phyloP scores from a whole-genome alignment of 2,329 filamentous ascomycete species.

The Scedosporium minutisporum region DNA sequence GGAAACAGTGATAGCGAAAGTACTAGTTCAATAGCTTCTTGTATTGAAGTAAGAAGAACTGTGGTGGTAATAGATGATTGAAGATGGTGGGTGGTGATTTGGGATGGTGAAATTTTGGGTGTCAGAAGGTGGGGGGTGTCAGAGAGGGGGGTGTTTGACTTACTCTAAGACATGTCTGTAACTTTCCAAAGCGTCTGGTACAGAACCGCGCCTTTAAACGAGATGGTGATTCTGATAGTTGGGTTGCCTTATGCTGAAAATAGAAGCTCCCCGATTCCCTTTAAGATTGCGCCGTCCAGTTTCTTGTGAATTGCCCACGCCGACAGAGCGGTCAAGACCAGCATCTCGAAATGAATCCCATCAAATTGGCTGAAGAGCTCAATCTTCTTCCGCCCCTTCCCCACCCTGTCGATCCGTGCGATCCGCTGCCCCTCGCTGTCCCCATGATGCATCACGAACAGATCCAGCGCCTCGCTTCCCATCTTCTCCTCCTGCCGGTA shows the following conservation, averaged over 20 bases:
- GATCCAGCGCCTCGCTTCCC: neutral
- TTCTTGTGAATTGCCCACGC: conserved; percentile 3
- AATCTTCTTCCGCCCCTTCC: neutral
- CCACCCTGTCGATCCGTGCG: neutral
- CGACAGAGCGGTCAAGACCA: neutral
- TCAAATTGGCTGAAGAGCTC: conserved; percentile 1
- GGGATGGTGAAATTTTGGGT: no score
- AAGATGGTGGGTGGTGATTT: no score
- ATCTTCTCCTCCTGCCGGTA: neutral
- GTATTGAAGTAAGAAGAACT: no score
- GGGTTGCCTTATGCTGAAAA: neutral
- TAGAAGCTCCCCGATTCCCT: neutral
- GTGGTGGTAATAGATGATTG: no score
- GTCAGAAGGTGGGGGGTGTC: no score
- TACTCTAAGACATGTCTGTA: no score
- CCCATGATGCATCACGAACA: neutral
- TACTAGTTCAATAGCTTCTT: no score
- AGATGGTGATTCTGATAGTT: no score
- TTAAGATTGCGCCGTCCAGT: neutral
- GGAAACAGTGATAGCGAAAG: no score
- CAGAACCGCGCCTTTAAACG: no score
- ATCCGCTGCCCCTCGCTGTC: neutral
- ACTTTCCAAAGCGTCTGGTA: no score
- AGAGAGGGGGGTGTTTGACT: no score
- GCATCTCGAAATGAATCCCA: neutral